phyloP scores from a whole-genome alignment of 768 basidiomycete genomes.

The Auriscalpium vulgare region DNA sequence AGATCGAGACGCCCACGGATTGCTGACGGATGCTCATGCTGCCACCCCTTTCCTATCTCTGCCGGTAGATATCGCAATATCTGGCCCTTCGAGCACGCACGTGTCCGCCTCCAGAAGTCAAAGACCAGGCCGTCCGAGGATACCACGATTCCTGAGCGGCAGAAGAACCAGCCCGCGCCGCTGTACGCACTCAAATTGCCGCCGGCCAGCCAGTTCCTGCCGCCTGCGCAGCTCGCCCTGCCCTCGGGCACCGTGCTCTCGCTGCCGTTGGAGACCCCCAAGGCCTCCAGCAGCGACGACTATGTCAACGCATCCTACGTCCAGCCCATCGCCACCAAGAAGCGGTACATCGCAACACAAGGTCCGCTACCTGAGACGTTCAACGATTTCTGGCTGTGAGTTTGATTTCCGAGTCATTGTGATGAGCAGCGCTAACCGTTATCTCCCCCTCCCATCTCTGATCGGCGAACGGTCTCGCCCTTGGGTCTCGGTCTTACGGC shows the following conservation, averaged over 20 bases:
- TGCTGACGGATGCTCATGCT: background rate
- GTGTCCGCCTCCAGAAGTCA: slow-evolving; percentile 53
- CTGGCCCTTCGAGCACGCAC: slow-evolving; percentile 95
- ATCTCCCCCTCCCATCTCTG: background rate
- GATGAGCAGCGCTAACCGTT: background rate
- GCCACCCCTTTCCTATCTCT: too few relatives aligned
- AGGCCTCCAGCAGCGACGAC: slow-evolving; percentile 45
- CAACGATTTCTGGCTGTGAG: slow-evolving; percentile 90
- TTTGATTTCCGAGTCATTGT: slow-evolving; percentile 10
- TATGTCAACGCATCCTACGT: slow-evolving; percentile 96
- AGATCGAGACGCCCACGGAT: background rate
- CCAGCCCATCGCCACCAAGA: slow-evolving; percentile 73
- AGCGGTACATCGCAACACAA: slow-evolving; percentile 92
- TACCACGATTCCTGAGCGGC: background rate
- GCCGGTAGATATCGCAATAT: slow-evolving; percentile 79
- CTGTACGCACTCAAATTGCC: slow-evolving; percentile 9
- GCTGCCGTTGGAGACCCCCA: slow-evolving; percentile 10
- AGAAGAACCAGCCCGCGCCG: background rate
- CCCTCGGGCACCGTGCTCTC: slow-evolving; percentile 2
- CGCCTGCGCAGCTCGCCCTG: slow-evolving; percentile 2
- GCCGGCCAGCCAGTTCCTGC: slow-evolving; percentile 10
- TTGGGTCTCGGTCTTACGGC: background rate
- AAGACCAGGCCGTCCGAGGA: background rate
- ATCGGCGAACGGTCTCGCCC: background rate
- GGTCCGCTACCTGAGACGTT: slow-evolving; percentile 88